Base-by-base conservation (phyloP, 768 basidiomycete genomes). In the Amanita rubescens region DNA sequence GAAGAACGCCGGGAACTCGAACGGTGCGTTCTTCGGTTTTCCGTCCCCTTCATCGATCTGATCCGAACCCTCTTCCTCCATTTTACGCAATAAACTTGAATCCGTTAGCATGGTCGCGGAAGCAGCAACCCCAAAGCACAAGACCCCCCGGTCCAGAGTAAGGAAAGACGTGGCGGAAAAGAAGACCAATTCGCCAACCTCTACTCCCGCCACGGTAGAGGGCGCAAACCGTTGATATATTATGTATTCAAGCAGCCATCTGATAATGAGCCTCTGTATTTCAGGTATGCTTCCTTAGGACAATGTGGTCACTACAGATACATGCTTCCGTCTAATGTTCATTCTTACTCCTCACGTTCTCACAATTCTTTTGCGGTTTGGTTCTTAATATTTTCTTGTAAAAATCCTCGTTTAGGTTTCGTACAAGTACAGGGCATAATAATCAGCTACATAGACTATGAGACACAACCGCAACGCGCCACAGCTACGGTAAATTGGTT, bases 1-100 rank as follows among this genome's bases (percentile, higher is more conserved):
- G 87, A 88, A 64, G 96, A 96, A 63, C 82, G 96, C 22, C 79
- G 96, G 45, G 93, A 97, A 68, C 80, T 99, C 17, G 96, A 99
- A 70, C 75, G 93, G 88, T 91, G 60, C 24, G 83, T 65, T 50
- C n/a, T 37, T 7, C 44, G 32, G 22, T 32, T 37, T 38, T 27
- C 12, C 34, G 5, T 49, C 35, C 19, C 38, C 32, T 27, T 47
- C 6, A 24, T n/a, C 2, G n/a, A 32, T 53, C 43, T 62, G 41
- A 52, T 44, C 55, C 42, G 30, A 49, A 11, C 15, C 20, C 30
- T 6, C 14, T 30, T 34, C 20, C 39, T 19, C 25, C 4, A 39
- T 49, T 24, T 30, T 37, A 11, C 19, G n/a, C 17, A 38, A 39
- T 41, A 3, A 51, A 46, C 30, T 52, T 37, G 34, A 24, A 44